A percentile compares a stretch with the other conserved stretches of the same genome.
phyloP scores from a whole-genome alignment of 139 green algal species.

The Pleodorina starrii region DNA sequence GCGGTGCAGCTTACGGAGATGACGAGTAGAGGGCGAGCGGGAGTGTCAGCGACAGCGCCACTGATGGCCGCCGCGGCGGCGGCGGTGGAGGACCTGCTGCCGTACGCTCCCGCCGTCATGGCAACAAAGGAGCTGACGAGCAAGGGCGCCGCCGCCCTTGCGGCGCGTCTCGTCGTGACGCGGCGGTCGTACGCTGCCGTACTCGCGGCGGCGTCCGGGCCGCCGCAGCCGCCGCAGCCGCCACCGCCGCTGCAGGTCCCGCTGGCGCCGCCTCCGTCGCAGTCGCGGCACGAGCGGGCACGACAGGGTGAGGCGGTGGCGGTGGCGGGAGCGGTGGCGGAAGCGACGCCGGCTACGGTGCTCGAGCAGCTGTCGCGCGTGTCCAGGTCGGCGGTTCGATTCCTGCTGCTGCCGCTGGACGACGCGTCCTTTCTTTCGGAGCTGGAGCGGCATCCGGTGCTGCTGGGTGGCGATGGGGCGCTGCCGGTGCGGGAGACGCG shows the following conservation, averaged over 20 bases:
- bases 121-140: background rate
- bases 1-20: background rate
- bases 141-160: background rate
- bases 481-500: background rate
- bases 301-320: too few species aligned
- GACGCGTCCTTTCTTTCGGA: background rate
- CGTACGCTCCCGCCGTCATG: background rate
- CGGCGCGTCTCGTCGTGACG: background rate
- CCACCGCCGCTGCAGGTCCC: background rate
- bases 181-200: background rate
- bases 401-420: constrained; percentile 16
- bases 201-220: background rate
- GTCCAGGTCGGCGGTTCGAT: background rate
- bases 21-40: too few species aligned
- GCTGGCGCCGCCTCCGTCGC: background rate
- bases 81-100: constrained; percentile 10
- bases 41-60: background rate
- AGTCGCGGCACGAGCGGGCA: background rate
- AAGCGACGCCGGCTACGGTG: background rate
- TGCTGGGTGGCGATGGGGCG: background rate
- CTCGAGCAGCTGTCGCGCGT: background rate
- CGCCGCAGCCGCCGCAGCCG: background rate
- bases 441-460: constrained; percentile 4
- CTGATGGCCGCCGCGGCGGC: background rate
- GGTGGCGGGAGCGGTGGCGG: background rate